These are phyloP conservation scores for Coelastrella sp. DNA, from an alignment of 139 green algal genomes.

Conservation along the genomic window DNA sequence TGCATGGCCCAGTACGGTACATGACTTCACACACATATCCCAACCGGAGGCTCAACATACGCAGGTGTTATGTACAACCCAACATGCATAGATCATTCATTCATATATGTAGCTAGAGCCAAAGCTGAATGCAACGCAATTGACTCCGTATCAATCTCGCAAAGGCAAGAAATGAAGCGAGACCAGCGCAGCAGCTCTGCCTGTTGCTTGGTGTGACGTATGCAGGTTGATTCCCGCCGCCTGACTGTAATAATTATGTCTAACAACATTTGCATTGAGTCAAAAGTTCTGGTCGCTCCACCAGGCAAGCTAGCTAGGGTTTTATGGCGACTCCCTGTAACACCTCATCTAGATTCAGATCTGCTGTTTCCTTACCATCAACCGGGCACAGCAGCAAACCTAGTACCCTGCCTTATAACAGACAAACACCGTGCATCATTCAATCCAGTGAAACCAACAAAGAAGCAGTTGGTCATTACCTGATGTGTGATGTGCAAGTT, in stretches of 20 bases:
- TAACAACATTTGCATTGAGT: conserved; percentile 66
- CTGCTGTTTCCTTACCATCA: conserved; percentile 80
- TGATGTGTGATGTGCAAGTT: conserved; percentile 53
- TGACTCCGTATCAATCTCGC: too few species aligned
- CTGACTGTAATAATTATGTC: conserved; percentile 85
- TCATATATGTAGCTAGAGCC: too few species aligned
- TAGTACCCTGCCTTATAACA: too few species aligned
- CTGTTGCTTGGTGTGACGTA: conserved; percentile 16
- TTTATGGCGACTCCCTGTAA: conserved; percentile 53
- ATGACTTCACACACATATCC: too few species aligned
- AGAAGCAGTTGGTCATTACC: conserved; percentile 7
- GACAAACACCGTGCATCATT: too few species aligned
- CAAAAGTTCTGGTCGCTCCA: conserved; percentile 65
- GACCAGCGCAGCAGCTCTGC: not conserved
- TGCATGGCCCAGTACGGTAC: too few species aligned
- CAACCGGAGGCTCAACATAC: too few species aligned
- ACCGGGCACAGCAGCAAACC: too few species aligned
- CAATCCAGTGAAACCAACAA: not conserved
- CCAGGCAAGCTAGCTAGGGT: conserved; percentile 75
- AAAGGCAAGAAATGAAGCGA: not conserved
- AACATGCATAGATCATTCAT: too few species aligned
- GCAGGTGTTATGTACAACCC: too few species aligned
- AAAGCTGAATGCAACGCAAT: too few species aligned
- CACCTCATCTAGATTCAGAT: conserved; percentile 89
- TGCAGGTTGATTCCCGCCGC: conserved; percentile 63